These are phyloP conservation scores for Letharia lupina DNA, from an alignment of 495 filamentous ascomycete genomes.

Conservation along the genomic window DNA sequence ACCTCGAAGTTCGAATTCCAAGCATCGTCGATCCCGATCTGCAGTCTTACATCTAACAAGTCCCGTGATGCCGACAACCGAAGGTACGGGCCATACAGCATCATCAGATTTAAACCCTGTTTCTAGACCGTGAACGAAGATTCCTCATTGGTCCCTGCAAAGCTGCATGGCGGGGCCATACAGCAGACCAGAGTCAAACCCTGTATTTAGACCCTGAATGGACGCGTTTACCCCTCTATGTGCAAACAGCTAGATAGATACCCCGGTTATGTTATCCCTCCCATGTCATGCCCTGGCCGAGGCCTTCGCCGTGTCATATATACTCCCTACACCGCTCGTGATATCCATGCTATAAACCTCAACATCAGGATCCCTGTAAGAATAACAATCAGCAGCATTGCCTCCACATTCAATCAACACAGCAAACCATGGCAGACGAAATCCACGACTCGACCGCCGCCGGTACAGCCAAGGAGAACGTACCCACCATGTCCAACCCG, in stretches of 20 bases:
- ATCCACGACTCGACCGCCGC: conserved; percentile 17
- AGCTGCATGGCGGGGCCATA: neutral
- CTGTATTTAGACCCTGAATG: no score
- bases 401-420: neutral
- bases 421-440: conserved; percentile 17
- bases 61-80: conserved; percentile 5
- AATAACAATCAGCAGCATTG: neutral
- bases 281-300: neutral
- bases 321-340: neutral
- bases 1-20: neutral
- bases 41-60: neutral
- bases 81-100: conserved; percentile 4
- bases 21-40: conserved; percentile 1
- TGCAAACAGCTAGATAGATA: neutral
- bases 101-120: conserved; percentile 10
- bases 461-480: conserved; percentile 20
- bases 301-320: neutral
- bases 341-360: neutral
- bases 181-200: neutral
- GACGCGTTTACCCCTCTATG: neutral
- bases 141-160: neutral
- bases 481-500: conserved; percentile 21
- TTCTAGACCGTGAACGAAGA: neutral
- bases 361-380: neutral
- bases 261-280: no score